These are phyloP conservation scores for Rhipidocladum racemiflorum DNA, from an alignment of 176 grass and related monocot species.

Conservation along the genomic window DNA sequence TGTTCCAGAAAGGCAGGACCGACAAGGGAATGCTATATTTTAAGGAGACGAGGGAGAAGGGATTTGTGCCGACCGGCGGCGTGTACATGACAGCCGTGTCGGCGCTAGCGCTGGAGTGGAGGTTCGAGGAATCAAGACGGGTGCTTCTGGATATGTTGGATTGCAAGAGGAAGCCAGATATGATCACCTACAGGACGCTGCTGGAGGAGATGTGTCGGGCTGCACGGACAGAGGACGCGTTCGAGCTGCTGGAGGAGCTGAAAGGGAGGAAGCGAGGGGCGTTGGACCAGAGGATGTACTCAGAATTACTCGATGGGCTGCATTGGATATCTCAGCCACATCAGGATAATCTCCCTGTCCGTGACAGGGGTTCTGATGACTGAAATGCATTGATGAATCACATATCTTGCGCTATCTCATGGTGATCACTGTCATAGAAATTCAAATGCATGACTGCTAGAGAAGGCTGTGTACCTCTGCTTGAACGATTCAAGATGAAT, in stretches of 20 bases:
- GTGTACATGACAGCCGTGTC: constrained; percentile 73
- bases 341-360: too few species aligned
- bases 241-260: too few species aligned
- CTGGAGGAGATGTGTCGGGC: constrained; percentile 88
- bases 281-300: too few species aligned
- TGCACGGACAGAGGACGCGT: constrained; percentile 45
- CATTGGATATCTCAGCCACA: too few species aligned
- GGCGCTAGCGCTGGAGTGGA: constrained; percentile 63
- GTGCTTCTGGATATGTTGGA: constrained; percentile 78
- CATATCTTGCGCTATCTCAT: too few species aligned
- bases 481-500: background rate
- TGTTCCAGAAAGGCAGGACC: constrained; percentile 77
- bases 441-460: background rate
- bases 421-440: background rate
- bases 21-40: constrained; percentile 51
- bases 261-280: too few species aligned
- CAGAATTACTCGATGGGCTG: too few species aligned
- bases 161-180: constrained; percentile 58
- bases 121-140: constrained; percentile 60
- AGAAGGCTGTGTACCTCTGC: background rate
- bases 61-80: constrained; percentile 47
- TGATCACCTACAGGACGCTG: constrained; percentile 87
- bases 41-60: constrained; percentile 57
- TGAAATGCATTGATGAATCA: too few species aligned
- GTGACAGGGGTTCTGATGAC: too few species aligned